phyloP scores from a whole-genome alignment of 345 rosid genomes.

The Pistacia integerrima region DNA sequence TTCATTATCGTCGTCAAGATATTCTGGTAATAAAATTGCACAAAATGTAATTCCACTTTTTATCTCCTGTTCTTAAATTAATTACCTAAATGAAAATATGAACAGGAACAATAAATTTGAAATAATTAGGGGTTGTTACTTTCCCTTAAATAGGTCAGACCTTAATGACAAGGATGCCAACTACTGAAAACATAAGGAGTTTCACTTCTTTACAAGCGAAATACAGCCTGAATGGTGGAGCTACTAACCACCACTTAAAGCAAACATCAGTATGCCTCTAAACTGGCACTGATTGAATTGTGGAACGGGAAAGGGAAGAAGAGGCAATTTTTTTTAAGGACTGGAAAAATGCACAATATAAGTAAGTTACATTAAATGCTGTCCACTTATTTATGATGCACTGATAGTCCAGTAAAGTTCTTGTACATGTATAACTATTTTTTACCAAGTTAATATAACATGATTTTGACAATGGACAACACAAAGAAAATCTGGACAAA shows the following conservation, averaged over 20 bases:
- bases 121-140: not conserved
- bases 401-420: not conserved
- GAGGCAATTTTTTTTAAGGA: not conserved
- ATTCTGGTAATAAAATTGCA: conserved; percentile 14
- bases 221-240: not conserved
- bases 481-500: not conserved
- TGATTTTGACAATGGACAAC: not conserved
- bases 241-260: not conserved
- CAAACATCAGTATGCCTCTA: not conserved
- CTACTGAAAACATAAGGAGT: not conserved
- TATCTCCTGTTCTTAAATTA: not conserved
- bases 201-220: not conserved
- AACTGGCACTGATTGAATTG: not conserved
- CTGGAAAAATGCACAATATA: not conserved
- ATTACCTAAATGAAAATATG: conserved; percentile 1
- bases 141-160: not conserved
- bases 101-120: not conserved
- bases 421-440: not conserved
- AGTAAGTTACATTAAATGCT: not conserved
- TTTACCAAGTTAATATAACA: not conserved
- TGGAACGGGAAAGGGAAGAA: not conserved
- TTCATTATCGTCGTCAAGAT: conserved; percentile 19
- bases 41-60: not conserved
- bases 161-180: not conserved
- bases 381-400: not conserved